These are phyloP conservation scores for Dipsacomyces acuminosporus DNA, from an alignment of 371 early-diverging fungal species.

Conservation along the genomic window DNA sequence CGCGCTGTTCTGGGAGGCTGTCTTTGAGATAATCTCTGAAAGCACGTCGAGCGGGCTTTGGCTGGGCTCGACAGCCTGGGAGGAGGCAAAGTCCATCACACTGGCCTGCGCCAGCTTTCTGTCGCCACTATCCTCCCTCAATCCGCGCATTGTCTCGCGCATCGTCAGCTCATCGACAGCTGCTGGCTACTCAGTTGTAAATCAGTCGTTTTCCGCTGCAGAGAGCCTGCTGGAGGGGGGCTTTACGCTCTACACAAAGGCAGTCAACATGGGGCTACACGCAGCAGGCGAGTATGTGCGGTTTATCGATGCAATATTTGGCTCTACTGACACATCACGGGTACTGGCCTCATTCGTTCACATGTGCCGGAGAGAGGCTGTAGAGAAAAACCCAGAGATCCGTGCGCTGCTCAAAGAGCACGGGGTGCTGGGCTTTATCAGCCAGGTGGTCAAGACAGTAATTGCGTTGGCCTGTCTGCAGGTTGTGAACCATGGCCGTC, in stretches of 20 bases:
- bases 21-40: slow-evolving; percentile 37
- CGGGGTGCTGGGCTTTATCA: slow-evolving; percentile 66
- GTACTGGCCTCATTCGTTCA: slow-evolving; percentile 79
- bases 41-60: slow-evolving; percentile 35
- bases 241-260: slow-evolving; percentile 28
- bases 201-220: slow-evolving; percentile 31
- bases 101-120: slow-evolving; percentile 22
- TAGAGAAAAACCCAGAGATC: slow-evolving; percentile 64
- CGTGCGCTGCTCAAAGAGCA: slow-evolving; percentile 51
- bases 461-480: slow-evolving; percentile 83
- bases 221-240: slow-evolving; percentile 39
- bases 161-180: slow-evolving; percentile 28
- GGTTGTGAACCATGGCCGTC: slow-evolving; percentile 63
- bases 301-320: slow-evolving; percentile 87
- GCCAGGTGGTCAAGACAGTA: slow-evolving; percentile 72
- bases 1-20: slow-evolving; percentile 40
- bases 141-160: slow-evolving; percentile 37
- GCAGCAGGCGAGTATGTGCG: slow-evolving; percentile 82
- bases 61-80: slow-evolving; percentile 34
- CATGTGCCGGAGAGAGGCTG: slow-evolving; percentile 69
- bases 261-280: slow-evolving; percentile 35
- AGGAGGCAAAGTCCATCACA: slow-evolving; percentile 24
- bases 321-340: slow-evolving; percentile 83
- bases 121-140: slow-evolving; percentile 32
- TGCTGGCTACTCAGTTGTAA: slow-evolving; percentile 26